Evolutionary conservation across 2,329 filamentous ascomycete species (phyloP).

Genomic region (Beauveria bassiana): DNA sequence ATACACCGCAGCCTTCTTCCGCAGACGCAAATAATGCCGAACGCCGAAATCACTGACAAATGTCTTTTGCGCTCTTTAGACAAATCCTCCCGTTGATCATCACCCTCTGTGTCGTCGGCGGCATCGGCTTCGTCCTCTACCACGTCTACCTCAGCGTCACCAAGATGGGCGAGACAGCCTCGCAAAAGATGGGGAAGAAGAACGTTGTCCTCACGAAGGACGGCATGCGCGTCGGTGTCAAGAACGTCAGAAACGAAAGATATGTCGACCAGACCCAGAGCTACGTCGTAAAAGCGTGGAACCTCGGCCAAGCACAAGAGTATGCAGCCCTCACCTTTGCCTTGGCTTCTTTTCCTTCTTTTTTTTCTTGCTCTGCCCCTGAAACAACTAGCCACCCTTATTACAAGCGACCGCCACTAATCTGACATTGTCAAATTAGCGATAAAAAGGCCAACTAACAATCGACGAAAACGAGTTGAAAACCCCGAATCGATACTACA

Average conservation of each 20-base stretch:
- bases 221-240: slow-evolving; percentile 63
- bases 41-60: background rate
- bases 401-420: background rate
- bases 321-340: slow-evolving; percentile 13
- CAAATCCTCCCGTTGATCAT: slow-evolving; percentile 57
- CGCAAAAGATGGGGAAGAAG: slow-evolving; percentile 65
- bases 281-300: slow-evolving; percentile 60
- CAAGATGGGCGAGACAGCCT: slow-evolving; percentile 58
- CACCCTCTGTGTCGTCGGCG: slow-evolving; percentile 49
- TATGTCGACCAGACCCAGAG: slow-evolving; percentile 69
- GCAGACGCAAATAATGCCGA: background rate
- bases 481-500: background rate
- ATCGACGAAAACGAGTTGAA: background rate
- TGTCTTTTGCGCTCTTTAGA: background rate
- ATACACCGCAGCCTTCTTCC: background rate
- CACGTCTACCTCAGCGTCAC: slow-evolving; percentile 62
- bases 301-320: slow-evolving; percentile 36
- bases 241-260: slow-evolving; percentile 58
- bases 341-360: background rate
- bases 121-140: slow-evolving; percentile 58
- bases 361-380: background rate
- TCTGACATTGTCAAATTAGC: background rate
- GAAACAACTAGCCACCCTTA: background rate
- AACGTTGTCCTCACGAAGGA: slow-evolving; percentile 71
- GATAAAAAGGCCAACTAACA: background rate